These are phyloP conservation scores for Corymbia calophylla DNA, from an alignment of 441 rosid genomes.

Conservation along the genomic window DNA sequence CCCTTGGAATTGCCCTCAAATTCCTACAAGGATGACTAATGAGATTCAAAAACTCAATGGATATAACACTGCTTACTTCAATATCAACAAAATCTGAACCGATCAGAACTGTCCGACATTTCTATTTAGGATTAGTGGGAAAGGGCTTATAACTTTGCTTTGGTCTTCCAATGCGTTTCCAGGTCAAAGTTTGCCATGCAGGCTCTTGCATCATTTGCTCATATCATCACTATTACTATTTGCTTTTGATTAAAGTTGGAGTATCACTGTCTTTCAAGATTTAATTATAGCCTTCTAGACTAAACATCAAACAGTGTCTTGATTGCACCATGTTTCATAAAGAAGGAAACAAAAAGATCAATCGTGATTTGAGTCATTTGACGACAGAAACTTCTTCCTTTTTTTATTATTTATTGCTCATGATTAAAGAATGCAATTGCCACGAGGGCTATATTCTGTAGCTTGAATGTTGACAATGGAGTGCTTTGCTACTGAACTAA, in stretches of 20 bases:
- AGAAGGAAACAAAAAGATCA: not conserved
- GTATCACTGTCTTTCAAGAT: not conserved
- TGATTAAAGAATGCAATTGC: not conserved
- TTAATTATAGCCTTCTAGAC: not conserved
- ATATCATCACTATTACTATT: not conserved
- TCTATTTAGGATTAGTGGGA: not conserved
- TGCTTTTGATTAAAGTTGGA: not conserved
- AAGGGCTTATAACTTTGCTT: not conserved
- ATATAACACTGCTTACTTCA: not conserved
- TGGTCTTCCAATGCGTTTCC: not conserved
- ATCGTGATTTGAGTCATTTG: not conserved
- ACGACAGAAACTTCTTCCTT: not conserved
- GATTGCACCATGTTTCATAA: not conserved
- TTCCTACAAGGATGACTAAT: not conserved
- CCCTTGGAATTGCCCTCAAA: not conserved
- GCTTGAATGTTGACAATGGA: not conserved
- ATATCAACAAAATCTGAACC: not conserved
- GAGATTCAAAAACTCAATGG: not conserved
- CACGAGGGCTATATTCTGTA: not conserved
- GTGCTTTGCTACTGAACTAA: not conserved
- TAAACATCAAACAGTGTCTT: not conserved
- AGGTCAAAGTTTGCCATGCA: not conserved
- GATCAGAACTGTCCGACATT: accelerated
- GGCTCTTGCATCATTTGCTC: not conserved
- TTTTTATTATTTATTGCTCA: not conserved